These are phyloP conservation scores for Ophiostoma triangulosporum DNA, from an alignment of 2,329 filamentous ascomycete species.

Conservation along the genomic window DNA sequence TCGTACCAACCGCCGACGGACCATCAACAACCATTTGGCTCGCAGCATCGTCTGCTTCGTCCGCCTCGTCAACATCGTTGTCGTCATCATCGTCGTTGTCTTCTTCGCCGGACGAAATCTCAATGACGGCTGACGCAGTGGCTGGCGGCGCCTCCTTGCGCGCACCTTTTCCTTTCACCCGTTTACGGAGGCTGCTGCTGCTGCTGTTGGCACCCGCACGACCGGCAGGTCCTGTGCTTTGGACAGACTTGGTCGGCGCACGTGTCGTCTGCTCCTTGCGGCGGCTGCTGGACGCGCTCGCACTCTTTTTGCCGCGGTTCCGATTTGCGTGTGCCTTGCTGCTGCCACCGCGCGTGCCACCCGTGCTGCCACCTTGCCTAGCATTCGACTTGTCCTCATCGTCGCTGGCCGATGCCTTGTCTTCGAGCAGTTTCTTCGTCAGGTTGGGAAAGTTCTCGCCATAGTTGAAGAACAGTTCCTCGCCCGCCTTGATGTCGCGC, in stretches of 20 bases:
- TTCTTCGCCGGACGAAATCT: neutral
- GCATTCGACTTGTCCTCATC: slow-evolving; percentile 5
- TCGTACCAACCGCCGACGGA: neutral
- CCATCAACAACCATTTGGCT: neutral
- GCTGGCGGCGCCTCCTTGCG: slow-evolving; percentile 14
- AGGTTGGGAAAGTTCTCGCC: slow-evolving; percentile 54
- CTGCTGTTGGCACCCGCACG: neutral
- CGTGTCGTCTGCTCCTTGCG: slow-evolving; percentile 3
- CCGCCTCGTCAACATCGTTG: neutral
- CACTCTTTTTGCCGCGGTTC: neutral
- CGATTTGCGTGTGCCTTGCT: neutral
- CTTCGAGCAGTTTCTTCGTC: slow-evolving; percentile 36
- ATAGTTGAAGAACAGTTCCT: slow-evolving; percentile 75
- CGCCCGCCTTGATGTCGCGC: slow-evolving; percentile 52
- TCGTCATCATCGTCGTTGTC: neutral
- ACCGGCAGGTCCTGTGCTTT: neutral
- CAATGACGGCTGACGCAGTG: neutral
- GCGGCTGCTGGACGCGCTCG: neutral
- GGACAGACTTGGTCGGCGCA: slow-evolving; percentile 6
- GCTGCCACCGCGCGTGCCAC: neutral
- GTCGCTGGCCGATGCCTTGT: slow-evolving; percentile 20
- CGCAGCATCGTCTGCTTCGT: neutral
- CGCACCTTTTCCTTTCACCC: slow-evolving; percentile 6
- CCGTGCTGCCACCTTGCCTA: neutral
- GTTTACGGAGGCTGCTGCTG: neutral